A percentile compares a stretch with the other conserved stretches of the same genome.
Conservation (phyloP, 202 grass and related monocot species). For the Digitaria exilis region DNA sequence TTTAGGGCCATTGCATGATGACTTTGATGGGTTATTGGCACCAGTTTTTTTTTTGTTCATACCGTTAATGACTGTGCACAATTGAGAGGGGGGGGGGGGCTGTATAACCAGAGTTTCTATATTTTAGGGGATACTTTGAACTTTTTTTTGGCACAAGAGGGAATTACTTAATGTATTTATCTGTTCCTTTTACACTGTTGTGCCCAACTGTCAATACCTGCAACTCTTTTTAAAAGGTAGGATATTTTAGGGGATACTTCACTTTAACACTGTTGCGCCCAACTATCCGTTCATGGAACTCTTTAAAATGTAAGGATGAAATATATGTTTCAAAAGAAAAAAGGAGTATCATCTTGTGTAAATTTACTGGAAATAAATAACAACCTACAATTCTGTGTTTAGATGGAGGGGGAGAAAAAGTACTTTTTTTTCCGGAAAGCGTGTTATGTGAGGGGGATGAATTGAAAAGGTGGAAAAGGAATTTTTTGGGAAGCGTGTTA, state of each 20-base stretch:
- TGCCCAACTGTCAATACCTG: background rate
- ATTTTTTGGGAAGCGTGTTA: too few relatives aligned
- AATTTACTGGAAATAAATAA: too few relatives aligned
- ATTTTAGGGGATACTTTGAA: background rate
- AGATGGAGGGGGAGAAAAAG: too few relatives aligned
- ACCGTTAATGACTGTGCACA: background rate
- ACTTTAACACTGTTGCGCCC: background rate
- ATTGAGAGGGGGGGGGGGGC: background rate
- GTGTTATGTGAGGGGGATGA: too few relatives aligned
- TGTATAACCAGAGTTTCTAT: background rate
- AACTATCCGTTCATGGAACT: background rate
- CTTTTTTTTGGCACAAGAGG: background rate
- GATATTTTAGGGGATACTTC: too few relatives aligned
- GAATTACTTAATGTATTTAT: background rate
- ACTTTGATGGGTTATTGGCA: background rate
- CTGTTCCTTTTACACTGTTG: background rate
- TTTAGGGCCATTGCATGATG: background rate
- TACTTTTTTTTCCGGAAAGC: too few relatives aligned
- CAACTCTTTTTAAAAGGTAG: background rate
- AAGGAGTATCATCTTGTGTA: background rate
- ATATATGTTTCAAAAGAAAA: background rate
- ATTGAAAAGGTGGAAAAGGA: too few relatives aligned
- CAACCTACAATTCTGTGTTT: background rate
- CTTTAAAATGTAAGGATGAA: background rate
- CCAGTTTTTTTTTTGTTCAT: background rate